A percentile compares a stretch with the other conserved stretches of the same genome.
Evolutionary conservation across 202 grass and related monocot species (phyloP).

Genomic region (Digitaria exilis): DNA sequence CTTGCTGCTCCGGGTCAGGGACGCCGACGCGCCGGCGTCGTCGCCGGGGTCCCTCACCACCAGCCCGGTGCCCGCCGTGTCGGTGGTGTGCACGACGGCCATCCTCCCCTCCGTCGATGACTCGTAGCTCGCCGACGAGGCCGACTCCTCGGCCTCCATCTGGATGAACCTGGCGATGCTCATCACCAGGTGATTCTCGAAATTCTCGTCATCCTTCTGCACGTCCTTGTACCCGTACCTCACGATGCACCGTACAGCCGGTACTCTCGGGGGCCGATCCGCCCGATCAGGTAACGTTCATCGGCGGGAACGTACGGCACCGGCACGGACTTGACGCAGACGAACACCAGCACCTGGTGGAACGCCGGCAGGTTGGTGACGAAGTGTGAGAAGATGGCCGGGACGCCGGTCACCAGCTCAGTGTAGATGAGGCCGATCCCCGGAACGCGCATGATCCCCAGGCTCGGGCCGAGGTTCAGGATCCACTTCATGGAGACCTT

Average conservation of each 20-base stretch:
- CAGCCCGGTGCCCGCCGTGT: conserved; percentile 46
- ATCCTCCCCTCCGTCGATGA: conserved; percentile 70
- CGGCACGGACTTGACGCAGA: conserved; percentile 74
- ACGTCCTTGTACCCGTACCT: conserved; percentile 87
- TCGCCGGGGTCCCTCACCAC: conserved; percentile 44
- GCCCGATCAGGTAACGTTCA: conserved; percentile 74
- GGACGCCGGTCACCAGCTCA: conserved; percentile 74
- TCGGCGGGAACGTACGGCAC: conserved; percentile 66
- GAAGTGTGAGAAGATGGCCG: conserved; percentile 84
- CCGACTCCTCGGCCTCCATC: conserved; percentile 75
- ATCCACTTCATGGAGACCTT: conserved; percentile 94
- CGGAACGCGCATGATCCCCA: conserved; percentile 77
- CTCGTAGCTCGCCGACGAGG: conserved; percentile 58
- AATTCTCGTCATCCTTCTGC: conserved; percentile 74
- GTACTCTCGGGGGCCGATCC: conserved; percentile 71
- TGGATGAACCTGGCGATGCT: conserved; percentile 86
- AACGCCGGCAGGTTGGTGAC: conserved; percentile 87
- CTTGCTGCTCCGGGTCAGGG: conserved; percentile 47
- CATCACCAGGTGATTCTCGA: conserved; percentile 76
- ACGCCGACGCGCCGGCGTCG: conserved; percentile 30
- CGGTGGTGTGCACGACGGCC: conserved; percentile 65
- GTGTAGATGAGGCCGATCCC: conserved; percentile 90
- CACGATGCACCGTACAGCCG: conserved; percentile 86
- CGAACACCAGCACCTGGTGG: conserved; percentile 85
- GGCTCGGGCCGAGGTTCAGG: conserved; percentile 76